These are phyloP conservation scores for Xylariaceae sp. DNA, from an alignment of 2,329 filamentous ascomycete species.

Conservation along the genomic window DNA sequence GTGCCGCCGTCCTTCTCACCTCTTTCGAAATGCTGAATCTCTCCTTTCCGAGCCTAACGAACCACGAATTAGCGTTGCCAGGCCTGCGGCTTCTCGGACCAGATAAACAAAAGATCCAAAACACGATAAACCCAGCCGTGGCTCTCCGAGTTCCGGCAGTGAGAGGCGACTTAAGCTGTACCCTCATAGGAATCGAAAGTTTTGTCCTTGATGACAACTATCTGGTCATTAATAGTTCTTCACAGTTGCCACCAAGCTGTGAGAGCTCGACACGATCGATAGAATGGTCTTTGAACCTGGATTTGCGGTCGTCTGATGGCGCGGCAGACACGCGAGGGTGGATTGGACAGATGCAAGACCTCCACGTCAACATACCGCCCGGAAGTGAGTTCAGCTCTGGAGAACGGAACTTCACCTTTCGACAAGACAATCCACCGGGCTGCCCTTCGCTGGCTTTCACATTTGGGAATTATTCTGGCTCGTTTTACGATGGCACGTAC, in stretches of 20 bases:
- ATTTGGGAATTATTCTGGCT: not conserved
- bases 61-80: slow-evolving; percentile 8
- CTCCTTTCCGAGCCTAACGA: slow-evolving; percentile 7
- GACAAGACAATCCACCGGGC: slow-evolving; percentile 1
- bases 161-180: slow-evolving; percentile 10
- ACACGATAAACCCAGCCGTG: not conserved
- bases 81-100: not conserved
- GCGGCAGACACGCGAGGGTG: not conserved
- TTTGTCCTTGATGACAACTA: not conserved
- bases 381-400: slow-evolving; percentile 1
- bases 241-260: not conserved
- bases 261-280: not conserved
- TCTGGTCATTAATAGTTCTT: not conserved
- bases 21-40: slow-evolving; percentile 11
- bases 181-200: not conserved
- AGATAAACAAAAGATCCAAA: not conserved
- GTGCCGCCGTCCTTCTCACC: slow-evolving; percentile 8
- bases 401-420: not conserved
- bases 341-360: slow-evolving; percentile 7
- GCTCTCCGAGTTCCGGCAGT: slow-evolving; percentile 6
- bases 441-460: slow-evolving; percentile 8
- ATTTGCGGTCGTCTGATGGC: not conserved
- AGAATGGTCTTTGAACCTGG: not conserved
- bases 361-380: not conserved
- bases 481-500: not conserved